Evolutionary conservation across 2,329 filamentous ascomycete species (phyloP), one percentile per base, ranked within the genome.

Genomic region (Scolecobasidium constrictum): DNA sequence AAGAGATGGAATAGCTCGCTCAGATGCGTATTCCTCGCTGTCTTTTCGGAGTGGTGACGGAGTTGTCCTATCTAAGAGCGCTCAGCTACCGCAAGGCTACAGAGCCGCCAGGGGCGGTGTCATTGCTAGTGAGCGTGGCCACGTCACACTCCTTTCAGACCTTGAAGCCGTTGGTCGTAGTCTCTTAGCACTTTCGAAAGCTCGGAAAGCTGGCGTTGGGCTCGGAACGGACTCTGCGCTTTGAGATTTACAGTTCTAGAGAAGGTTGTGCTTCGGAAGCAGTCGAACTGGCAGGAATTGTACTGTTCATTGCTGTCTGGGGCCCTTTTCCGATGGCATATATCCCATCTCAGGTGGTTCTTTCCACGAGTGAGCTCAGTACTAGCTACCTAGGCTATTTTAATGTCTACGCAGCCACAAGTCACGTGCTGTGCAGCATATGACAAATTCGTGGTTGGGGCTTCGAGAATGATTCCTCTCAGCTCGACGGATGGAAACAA

Each of bases 41-140:
- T 75, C 86, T 0, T 95, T 95, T 63, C 82, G 83, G 1, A 81
- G 81, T 17, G 87, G 88, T 2, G 88, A 96, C 56, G 90, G 88
- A 0, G 88, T 96, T 0, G 86, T 90, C 43, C 71, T 95, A 5
- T 85, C 88, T 0, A 77, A 77, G 40, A 85, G 90, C 47, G 83
- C 87, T 0, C 90, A 93, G 84, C 62, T 93, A 35, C 88, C 88
- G 0, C 65, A 75, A 2, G 87, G 87, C 0, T 95, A 94, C 57
- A 71, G 74, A 38, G 68, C 83, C 26, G 85, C 81, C 2, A 76
- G 73, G 36, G 81, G 80, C 11, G 87, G 87, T 0, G 67, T 86
- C 15, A 76, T 94, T 11, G 81, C 77, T 51, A 87, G 81, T 42
- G 86, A 94, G 50, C 71, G 86, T 3, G 88, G 90, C 0, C 90